A percentile compares a stretch with the other conserved stretches of the same genome.
These are phyloP conservation scores for Phenoliferia sp. DNA, from an alignment of 1,284 basidiomycete genomes.

Conservation along the genomic window DNA sequence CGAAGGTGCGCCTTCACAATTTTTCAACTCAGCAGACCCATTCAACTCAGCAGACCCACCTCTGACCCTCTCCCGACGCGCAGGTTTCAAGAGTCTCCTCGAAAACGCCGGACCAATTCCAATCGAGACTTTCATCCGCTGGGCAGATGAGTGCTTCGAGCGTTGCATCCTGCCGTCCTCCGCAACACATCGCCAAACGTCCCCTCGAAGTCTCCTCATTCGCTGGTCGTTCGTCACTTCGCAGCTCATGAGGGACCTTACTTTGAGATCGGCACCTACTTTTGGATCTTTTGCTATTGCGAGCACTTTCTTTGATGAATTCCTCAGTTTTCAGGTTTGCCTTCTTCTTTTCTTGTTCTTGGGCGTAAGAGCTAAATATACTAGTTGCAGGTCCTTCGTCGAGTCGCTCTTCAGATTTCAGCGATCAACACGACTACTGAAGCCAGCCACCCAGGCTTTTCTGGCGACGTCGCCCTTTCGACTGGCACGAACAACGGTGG, in stretches of 20 bases:
- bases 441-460: neutral
- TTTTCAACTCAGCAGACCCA: neutral
- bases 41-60: too few relatives aligned
- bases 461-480: neutral
- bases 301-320: conserved; percentile 25
- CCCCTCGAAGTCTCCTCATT: conserved; percentile 14
- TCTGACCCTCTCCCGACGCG: neutral
- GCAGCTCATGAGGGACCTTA: conserved; percentile 32
- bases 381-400: conserved; percentile 25
- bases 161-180: neutral
- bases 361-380: neutral
- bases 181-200: neutral
- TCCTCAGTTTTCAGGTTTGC: neutral
- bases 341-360: neutral
- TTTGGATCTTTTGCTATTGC: conserved; percentile 35
- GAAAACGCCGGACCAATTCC: neutral
- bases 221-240: conserved; percentile 24
- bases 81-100: conserved; percentile 18
- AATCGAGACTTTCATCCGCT: conserved; percentile 12
- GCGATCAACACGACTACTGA: conserved; percentile 14
- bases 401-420: conserved; percentile 24
- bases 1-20: conserved; percentile 1
- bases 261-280: conserved; percentile 16
- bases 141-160: conserved; percentile 16
- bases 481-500: neutral